These are phyloP conservation scores for Paradendryphiella salina DNA, from an alignment of 2,329 filamentous ascomycete species.

Conservation along the genomic window DNA sequence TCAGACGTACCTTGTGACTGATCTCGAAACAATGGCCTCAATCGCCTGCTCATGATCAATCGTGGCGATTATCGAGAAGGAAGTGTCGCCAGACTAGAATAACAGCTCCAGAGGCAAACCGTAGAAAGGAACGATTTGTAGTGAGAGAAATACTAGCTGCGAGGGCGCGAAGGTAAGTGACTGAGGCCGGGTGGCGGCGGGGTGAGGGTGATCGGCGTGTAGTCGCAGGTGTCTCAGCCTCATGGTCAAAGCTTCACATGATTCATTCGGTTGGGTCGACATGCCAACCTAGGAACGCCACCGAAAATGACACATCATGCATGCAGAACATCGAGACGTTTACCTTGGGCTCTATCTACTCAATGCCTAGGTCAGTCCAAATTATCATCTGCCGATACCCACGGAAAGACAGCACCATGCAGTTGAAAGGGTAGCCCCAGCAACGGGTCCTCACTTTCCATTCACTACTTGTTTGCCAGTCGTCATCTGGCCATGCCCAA, in stretches of 20 bases:
- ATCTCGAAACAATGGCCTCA: conserved; percentile 36
- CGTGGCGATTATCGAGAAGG: conserved; percentile 11
- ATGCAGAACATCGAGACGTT: neutral
- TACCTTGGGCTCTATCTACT: neutral
- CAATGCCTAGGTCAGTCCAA: neutral
- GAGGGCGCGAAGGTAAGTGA: conserved; percentile 13
- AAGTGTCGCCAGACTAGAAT: conserved; percentile 16
- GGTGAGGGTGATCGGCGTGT: conserved; percentile 11
- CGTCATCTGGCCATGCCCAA: neutral
- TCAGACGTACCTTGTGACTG: conserved; percentile 33
- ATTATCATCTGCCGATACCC: neutral
- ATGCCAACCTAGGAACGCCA: conserved; percentile 8
- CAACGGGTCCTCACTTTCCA: neutral
- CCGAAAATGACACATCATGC: conserved; percentile 7
- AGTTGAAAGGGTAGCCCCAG: neutral
- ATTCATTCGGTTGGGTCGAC: conserved; percentile 16
- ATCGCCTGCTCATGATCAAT: conserved; percentile 39
- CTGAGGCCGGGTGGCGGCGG: conserved; percentile 17
- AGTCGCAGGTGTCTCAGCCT: conserved; percentile 17
- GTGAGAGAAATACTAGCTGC: conserved; percentile 6
- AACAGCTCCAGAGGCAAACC: conserved; percentile 9
- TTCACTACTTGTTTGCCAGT: neutral
- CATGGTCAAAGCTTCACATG: conserved; percentile 14
- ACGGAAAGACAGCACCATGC: neutral
- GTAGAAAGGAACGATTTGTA: conserved; percentile 7